phyloP scores from a whole-genome alignment of 2,329 filamentous ascomycete species.

The Botryotinia globosa region DNA sequence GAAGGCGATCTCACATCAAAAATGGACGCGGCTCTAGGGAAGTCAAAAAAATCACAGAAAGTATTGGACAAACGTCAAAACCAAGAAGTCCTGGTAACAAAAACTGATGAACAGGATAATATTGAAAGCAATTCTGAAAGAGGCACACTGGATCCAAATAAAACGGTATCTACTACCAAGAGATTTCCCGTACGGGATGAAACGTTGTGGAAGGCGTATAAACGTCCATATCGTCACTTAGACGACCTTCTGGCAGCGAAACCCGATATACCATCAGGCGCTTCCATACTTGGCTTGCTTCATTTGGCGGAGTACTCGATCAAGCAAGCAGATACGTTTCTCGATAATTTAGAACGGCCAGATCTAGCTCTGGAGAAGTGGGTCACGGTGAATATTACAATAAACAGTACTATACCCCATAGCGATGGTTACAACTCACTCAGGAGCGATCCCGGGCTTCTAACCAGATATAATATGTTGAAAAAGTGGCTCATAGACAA shows the following conservation, averaged over 20 bases:
- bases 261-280: constrained; percentile 1
- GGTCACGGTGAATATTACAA: neutral
- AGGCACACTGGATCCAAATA: neutral
- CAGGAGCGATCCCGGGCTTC: neutral
- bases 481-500: neutral
- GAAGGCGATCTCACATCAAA: neutral
- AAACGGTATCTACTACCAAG: neutral
- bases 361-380: constrained; percentile 15
- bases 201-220: neutral
- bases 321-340: constrained; percentile 7
- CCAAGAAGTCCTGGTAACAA: neutral
- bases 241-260: neutral
- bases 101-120: neutral
- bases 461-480: neutral
- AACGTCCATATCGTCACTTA: constrained; percentile 2
- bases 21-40: neutral
- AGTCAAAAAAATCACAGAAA: neutral
- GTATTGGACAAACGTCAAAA: neutral
- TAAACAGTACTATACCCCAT: neutral
- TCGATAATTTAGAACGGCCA: constrained; percentile 7
- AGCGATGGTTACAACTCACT: neutral
- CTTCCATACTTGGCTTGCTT: neutral
- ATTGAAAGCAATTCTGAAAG: neutral
- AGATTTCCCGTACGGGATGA: neutral
- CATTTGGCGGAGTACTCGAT: neutral